Conservation (phyloP, 75 land plant species). For the Pinus taeda region DNA sequence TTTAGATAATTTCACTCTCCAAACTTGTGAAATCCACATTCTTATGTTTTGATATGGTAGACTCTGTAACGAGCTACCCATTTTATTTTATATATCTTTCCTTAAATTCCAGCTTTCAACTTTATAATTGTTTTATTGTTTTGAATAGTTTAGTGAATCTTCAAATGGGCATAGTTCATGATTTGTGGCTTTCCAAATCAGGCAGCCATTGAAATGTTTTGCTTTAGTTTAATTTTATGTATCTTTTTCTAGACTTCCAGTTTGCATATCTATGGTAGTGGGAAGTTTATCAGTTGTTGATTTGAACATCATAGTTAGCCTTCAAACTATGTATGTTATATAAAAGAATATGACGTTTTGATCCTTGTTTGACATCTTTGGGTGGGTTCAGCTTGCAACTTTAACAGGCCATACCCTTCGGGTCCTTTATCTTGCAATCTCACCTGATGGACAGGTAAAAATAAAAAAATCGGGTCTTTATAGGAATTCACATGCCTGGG, state of each 20-base stretch:
- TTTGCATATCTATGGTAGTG: not conserved
- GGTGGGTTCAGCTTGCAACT: constrained; percentile 73
- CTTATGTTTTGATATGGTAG: not conserved
- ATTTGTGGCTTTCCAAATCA: not conserved
- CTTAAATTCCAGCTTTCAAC: not conserved
- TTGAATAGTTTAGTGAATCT: not conserved
- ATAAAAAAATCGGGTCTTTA: not conserved
- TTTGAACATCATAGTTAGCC: not conserved
- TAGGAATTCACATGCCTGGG: not conserved
- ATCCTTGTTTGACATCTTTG: not conserved
- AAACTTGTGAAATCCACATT: not conserved
- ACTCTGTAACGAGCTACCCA: not conserved
- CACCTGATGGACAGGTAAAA: constrained; percentile 97
- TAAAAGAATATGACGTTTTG: not conserved
- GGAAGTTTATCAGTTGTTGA: not conserved
- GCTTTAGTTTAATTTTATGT: not conserved
- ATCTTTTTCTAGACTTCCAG: not conserved
- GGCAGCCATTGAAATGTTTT: not conserved
- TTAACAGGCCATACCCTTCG: constrained; percentile 90
- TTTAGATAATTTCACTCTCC: constrained; percentile 7
- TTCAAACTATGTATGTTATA: not conserved
- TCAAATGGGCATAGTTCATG: not conserved
- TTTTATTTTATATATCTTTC: not conserved
- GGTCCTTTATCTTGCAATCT: constrained; percentile 89
- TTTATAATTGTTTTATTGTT: not conserved